Base-by-base conservation (phyloP, 2,329 filamentous ascomycete species). In the Sordariomycetes sp. region DNA sequence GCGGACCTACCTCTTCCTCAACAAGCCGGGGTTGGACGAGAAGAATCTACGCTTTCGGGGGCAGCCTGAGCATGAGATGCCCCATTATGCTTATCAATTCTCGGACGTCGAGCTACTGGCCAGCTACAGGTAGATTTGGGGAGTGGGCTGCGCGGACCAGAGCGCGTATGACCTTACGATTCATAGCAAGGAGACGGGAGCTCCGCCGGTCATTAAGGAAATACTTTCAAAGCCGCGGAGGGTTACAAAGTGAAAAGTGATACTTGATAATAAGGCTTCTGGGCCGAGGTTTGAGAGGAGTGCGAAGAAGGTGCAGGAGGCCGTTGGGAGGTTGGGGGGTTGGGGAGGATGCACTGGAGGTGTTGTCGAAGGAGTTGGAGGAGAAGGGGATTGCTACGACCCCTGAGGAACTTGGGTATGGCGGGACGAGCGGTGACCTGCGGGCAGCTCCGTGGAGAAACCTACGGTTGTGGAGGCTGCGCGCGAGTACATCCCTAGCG, bases 81-180 rank as follows among this genome's bases (percentile, higher is more conserved):
- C 94, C 17, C 94, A 99, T 73, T 99, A 99, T 69, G 94, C 94
- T 53, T 81, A 85, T 58, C 94, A 99, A 75, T 99, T 94, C 76
- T 97, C 94, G 94, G 94, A 99, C 72, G 91, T 90, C 13, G 94
- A 99, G 72, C 76, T 99, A 57, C 77, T 87, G 61, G 96, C 89
- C 59, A 91, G 87, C 60, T 91, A 91, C 66, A 94, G 94, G 69
- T 99, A 94, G 94, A 89, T 97, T 61, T 94, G 99, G 76, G 97
- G 92, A 70, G 92, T 97, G 65, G 94, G 94, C 61, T 97, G 94
- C 71, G 94, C 94, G 60, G 92, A 96, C 70, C 84, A 94, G 65
- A 95, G 89, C 68, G 94, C 94, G 22, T 99, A 96, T 70, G 94
- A 99, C 72, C 72, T 97, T 69, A 87, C 83, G 36, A 91, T 96